Conservation (phyloP, 495 filamentous ascomycete genomes). For the Trichodelitschia bisporula region DNA sequence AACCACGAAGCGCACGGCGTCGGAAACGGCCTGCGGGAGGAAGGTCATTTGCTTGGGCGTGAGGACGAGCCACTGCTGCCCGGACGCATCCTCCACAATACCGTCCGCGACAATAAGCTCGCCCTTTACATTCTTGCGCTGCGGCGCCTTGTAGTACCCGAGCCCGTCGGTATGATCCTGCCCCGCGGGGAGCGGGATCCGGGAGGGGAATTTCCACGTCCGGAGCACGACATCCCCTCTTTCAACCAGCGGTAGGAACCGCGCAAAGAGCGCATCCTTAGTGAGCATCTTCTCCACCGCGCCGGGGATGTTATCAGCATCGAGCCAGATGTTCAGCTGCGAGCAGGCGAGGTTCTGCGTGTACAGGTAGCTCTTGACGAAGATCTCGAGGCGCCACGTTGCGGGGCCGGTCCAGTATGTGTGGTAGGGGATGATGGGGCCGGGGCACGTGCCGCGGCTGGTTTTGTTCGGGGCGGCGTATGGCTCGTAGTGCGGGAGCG, state of each 20-base stretch:
- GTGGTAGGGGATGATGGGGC: slow-evolving; percentile 29
- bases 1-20: slow-evolving; percentile 26
- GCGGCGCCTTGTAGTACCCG: slow-evolving; percentile 19
- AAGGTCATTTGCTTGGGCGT: slow-evolving; percentile 28
- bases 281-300: slow-evolving; percentile 24
- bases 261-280: slow-evolving; percentile 23
- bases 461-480: slow-evolving; percentile 11
- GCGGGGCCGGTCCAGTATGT: slow-evolving; percentile 33
- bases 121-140: slow-evolving; percentile 16
- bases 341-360: slow-evolving; percentile 31
- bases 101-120: slow-evolving; percentile 23
- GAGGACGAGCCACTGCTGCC: slow-evolving; percentile 25
- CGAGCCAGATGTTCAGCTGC: slow-evolving; percentile 27
- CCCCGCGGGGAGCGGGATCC: slow-evolving; percentile 24
- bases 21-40: slow-evolving; percentile 13
- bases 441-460: slow-evolving; percentile 22
- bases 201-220: slow-evolving; percentile 26
- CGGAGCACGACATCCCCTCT: slow-evolving; percentile 27
- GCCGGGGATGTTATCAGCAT: slow-evolving; percentile 22
- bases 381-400: slow-evolving; percentile 31
- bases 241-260: slow-evolving; percentile 27
- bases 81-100: slow-evolving; percentile 20
- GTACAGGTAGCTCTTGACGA: slow-evolving; percentile 31
- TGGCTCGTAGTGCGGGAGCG: slow-evolving; percentile 13
- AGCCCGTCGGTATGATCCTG: slow-evolving; percentile 17